Percentiles rank a stretch among this genome's conserved stretches.
These are phyloP conservation scores for Omphalotus guepiniiformis DNA, from an alignment of 768 basidiomycete genomes.

Conservation along the genomic window DNA sequence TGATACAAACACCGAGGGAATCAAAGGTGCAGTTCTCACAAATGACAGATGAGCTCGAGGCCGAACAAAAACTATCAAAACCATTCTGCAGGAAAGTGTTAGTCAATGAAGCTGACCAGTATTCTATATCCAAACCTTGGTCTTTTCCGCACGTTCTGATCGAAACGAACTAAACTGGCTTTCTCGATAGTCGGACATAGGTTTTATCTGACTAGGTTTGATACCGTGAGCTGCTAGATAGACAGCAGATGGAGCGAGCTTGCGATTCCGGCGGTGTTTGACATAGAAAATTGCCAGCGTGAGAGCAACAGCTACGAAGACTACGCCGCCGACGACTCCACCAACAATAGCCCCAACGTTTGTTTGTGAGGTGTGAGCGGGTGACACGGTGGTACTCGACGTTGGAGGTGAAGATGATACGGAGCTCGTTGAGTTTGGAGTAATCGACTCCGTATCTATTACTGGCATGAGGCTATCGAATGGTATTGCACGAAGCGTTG, in stretches of 20 bases:
- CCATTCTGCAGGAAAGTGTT: too few relatives aligned
- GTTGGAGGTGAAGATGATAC: background rate
- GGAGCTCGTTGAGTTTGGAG: constrained; percentile 2
- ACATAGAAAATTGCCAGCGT: background rate
- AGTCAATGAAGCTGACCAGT: too few relatives aligned
- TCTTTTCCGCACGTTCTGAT: too few relatives aligned
- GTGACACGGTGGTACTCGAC: background rate
- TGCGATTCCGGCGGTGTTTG: background rate
- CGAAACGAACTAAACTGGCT: too few relatives aligned
- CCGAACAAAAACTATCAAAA: too few relatives aligned
- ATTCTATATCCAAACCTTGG: too few relatives aligned
- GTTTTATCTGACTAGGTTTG: too few relatives aligned
- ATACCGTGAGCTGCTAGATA: constrained; percentile 2
- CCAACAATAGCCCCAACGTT: background rate
- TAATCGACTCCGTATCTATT: background rate
- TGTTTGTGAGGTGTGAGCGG: background rate
- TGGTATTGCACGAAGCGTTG: background rate
- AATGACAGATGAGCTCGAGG: too few relatives aligned
- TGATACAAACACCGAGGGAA: too few relatives aligned
- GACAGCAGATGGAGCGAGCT: background rate
- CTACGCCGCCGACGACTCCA: background rate
- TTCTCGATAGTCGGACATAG: too few relatives aligned
- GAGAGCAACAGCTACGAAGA: constrained; percentile 1
- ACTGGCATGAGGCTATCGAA: background rate
- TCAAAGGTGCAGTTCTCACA: too few relatives aligned